phyloP scores from a whole-genome alignment of 108 stramenopile genomes.

The Pseudonitzschia pungens region DNA sequence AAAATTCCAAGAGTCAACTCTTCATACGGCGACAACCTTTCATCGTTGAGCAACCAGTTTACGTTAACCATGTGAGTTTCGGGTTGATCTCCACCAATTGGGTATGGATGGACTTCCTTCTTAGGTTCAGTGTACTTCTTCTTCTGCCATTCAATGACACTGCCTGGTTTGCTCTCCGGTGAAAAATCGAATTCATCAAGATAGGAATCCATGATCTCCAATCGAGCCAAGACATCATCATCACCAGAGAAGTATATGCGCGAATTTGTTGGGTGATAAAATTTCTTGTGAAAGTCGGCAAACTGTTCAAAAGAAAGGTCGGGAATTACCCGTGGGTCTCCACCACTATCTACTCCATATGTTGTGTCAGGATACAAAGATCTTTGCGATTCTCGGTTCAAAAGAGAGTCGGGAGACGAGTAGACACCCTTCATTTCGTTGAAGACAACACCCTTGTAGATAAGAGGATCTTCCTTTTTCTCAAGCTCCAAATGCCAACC shows the following conservation, averaged over 20 bases:
- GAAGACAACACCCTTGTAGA: slow-evolving; percentile 98
- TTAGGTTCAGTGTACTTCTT: slow-evolving; percentile 66
- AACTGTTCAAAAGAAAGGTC: slow-evolving; percentile 94
- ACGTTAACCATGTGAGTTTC: slow-evolving; percentile 86
- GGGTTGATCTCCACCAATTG: slow-evolving; percentile 69
- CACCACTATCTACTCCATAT: slow-evolving; percentile 94
- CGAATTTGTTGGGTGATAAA: slow-evolving; percentile 96
- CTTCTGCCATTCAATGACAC: slow-evolving; percentile 70
- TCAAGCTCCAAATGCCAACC: slow-evolving; percentile 99
- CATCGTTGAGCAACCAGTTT: slow-evolving; percentile 95
- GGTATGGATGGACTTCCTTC: slow-evolving; percentile 54
- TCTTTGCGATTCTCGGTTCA: slow-evolving; percentile 88
- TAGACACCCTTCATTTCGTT: slow-evolving; percentile 99
- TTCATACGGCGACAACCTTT: slow-evolving; percentile 74
- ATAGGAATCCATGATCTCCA: slow-evolving; percentile 93
- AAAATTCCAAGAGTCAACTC: slow-evolving; percentile 83
- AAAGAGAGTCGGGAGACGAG: slow-evolving; percentile 87
- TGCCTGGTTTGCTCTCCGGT: slow-evolving; percentile 68
- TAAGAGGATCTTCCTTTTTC: slow-evolving; percentile 77
- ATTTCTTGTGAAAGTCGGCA: slow-evolving; percentile 86
- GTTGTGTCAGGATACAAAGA: slow-evolving; percentile 94
- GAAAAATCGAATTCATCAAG: slow-evolving; percentile 78
- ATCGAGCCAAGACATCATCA: slow-evolving; percentile 83
- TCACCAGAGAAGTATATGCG: slow-evolving; percentile 95
- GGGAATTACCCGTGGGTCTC: slow-evolving; percentile 95